Evolutionary conservation across 805 yeast genomes (phyloP), one percentile per base, ranked within the genome.

Genomic region (Cyberlindnera amylophila): DNA sequence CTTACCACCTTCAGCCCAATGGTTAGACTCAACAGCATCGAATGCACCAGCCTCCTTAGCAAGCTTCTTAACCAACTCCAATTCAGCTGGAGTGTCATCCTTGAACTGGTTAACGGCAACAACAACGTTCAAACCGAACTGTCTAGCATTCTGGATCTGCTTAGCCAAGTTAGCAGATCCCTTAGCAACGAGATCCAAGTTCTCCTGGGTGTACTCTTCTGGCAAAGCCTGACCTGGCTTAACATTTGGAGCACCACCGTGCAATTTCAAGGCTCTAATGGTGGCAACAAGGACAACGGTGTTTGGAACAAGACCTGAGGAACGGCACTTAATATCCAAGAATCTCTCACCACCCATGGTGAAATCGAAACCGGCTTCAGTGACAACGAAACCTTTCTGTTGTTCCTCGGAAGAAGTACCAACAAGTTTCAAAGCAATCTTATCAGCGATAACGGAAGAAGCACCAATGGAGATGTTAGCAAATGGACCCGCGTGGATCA

Each of bases 301-400:
- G 61, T 85, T 87, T 15, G 95, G 95, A 24, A 71, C 71, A 49
- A 84, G 70, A 8, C 91, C 93, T n/a, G 87, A 79, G 9, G 89
- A 74, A 61, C 93, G 75, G 62, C 90, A 82, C 64, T 85, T 85
- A 67, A 85, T 85, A 65, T 85, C 83, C 63, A 82, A 71, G 65
- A 85, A 85, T 66, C 95, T 72, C 69, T 85, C 95, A 63, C 95
- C 95, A 61, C 95, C 95, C 95, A 85, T 85, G 39, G 93, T 85
- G 72, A 85, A 85, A 65, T 85, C 95, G 67, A 85, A 85, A 49
- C 95, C 95, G 15, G 95, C 95, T 64, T 85, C 95, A 36, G 95
- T 85, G 41, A 85, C 83, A 47, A 85, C 95, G 54, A 77, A 85
- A 48, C 95, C 93, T 52, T 74, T 75, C 56, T 74, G 75, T 38